Percentiles rank a stretch among this genome's conserved stretches.
phyloP scores from a whole-genome alignment of 2,329 filamentous ascomycete genomes.

The Herpomyces periplanetae region DNA sequence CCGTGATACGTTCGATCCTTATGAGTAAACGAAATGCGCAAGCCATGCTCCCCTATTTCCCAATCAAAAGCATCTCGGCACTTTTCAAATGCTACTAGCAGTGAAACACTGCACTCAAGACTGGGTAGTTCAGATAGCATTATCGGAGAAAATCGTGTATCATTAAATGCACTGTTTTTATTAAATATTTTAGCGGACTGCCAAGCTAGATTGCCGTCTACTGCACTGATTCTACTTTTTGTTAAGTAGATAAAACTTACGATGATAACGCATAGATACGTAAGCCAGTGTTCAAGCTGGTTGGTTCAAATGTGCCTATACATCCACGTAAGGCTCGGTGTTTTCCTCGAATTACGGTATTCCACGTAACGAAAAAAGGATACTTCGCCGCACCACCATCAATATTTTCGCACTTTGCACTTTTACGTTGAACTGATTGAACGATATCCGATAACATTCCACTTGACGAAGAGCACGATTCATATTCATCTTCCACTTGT shows the following conservation, averaged over 20 bases:
- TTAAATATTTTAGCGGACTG: too few relatives aligned
- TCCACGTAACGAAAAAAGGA: conserved; percentile 84
- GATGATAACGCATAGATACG: conserved; percentile 47
- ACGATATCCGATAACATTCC: conserved; percentile 3
- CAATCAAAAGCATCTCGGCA: conserved; percentile 37
- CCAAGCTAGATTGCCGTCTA: too few relatives aligned
- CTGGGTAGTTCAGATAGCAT: conserved; percentile 10
- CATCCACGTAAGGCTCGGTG: conserved; percentile 44
- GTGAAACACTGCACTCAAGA: conserved; percentile 22
- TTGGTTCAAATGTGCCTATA: conserved; percentile 65
- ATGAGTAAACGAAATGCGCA: conserved; percentile 49
- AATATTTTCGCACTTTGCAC: conserved; percentile 9
- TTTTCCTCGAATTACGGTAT: conserved; percentile 21
- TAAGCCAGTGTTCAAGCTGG: conserved; percentile 30
- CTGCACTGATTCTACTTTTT: too few relatives aligned
- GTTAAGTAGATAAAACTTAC: conserved; percentile 11
- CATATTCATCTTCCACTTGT: conserved; percentile 1
- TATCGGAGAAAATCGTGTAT: conserved; percentile 19
- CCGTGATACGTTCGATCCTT: conserved; percentile 32
- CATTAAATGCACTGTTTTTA: conserved; percentile 22
- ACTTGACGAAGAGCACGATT: conserved; percentile 2
- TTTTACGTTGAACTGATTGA: conserved; percentile 5
- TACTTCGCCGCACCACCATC: conserved; percentile 11
- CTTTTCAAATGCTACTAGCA: conserved; percentile 51
- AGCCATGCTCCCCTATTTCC: conserved; percentile 46